These are phyloP conservation scores for Bryoglossum gracile DNA, from an alignment of 495 filamentous ascomycete species.

Conservation along the genomic window DNA sequence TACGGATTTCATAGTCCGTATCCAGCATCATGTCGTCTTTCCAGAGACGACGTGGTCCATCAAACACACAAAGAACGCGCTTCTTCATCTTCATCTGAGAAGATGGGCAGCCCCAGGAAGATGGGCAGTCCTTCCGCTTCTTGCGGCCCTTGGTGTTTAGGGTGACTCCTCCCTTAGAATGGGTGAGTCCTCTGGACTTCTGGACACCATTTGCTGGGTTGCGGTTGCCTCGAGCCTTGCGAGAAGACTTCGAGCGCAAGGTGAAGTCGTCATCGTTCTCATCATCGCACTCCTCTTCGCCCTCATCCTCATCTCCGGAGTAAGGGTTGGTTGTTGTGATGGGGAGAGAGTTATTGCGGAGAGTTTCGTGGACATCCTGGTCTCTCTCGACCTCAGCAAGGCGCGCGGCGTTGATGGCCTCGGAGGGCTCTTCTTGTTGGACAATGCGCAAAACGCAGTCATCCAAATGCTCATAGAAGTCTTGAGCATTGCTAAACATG, in stretches of 20 bases:
- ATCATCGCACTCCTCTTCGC: slow-evolving; percentile 53
- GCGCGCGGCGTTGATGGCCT: slow-evolving; percentile 86
- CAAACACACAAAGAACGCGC: slow-evolving; percentile 88
- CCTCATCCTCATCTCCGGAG: slow-evolving; percentile 52
- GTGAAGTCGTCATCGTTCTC: slow-evolving; percentile 54
- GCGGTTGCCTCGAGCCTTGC: slow-evolving; percentile 22
- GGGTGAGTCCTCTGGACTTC: slow-evolving; percentile 50
- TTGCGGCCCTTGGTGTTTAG: slow-evolving; percentile 63
- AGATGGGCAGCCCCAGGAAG: slow-evolving; percentile 82
- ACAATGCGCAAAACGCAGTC: slow-evolving; percentile 97
- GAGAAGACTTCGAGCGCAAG: slow-evolving; percentile 34
- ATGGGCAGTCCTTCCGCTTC: slow-evolving; percentile 86
- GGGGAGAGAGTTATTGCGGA: slow-evolving; percentile 70
- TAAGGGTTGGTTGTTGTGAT: slow-evolving; percentile 43
- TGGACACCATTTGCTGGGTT: slow-evolving; percentile 39
- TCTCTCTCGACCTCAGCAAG: slow-evolving; percentile 79
- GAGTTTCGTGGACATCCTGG: slow-evolving; percentile 71
- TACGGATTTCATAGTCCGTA: slow-evolving; percentile 86
- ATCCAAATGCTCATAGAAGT: slow-evolving; percentile 98
- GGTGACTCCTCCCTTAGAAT: slow-evolving; percentile 54
- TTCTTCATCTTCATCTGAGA: slow-evolving; percentile 97
- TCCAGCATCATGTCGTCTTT: slow-evolving; percentile 99
- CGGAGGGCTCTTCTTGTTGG: slow-evolving; percentile 92
- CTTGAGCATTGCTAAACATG: slow-evolving; percentile 89
- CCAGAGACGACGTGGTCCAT: slow-evolving; percentile 79